Base-by-base conservation (phyloP, 441 rosid genomes). In the Pelargonium exstipulatum region DNA sequence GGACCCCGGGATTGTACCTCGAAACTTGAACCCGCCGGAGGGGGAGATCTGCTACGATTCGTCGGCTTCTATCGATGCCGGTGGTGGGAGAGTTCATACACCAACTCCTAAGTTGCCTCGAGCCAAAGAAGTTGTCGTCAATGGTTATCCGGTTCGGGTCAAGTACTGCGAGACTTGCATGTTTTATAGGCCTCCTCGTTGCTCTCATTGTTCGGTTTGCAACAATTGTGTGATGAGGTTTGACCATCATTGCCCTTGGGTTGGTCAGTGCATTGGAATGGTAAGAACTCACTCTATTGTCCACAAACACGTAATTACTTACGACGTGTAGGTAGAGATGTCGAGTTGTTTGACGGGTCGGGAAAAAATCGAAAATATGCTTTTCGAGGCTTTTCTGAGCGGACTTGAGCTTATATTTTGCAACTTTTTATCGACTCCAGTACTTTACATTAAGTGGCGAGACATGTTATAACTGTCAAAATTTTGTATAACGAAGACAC, bases 211-310 rank as follows among this genome's bases (percentile, higher is more conserved):
- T 76, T 82, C 88, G 0, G 75, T 79, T 24, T 86, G 90, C 58
- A 76, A 86, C 74, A 92, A 92, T 66, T 92, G 98, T 43, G 92
- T 92, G 53, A 88, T 88, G 78, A 84, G 95, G 62, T 92, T 90
- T 79, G 98, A 92, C 79, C 98, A 92, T 72, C 98, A 92, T 71
- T 92, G 98, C 75, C 95, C 96, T 37, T 92, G 98, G 98, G 93
- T 92, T 49, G 96, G 98, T 65, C 98, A 92, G 74, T 92, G 98
- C 82, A 83, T 92, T 78, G 98, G 98, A 81, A 64, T 86, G 87
- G 98, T 92, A 84, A 70, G 83, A 71, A 16, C 18, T 70, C 16
- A 49, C 7, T 45, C 9, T 9, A 32, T 5, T 32, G 37, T 32
- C 37, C 37, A 4, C 37, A 32, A 5, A 32, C 37, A 4, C 37